Base-by-base conservation (phyloP, 2,329 filamentous ascomycete genomes). In the Fusarium xyrophilum region DNA sequence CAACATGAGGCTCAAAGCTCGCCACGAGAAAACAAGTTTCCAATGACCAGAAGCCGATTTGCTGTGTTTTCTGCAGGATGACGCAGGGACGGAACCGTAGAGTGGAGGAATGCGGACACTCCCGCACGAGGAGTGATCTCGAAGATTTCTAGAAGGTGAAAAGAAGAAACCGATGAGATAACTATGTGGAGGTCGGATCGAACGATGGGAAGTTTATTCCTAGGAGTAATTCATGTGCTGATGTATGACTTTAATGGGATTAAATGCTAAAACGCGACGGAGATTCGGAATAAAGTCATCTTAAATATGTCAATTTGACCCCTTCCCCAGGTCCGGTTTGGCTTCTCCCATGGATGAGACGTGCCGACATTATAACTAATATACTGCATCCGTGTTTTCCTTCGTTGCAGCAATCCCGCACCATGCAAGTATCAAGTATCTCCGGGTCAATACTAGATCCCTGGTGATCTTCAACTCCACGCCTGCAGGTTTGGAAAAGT, bases 61-160 rank as follows among this genome's bases (percentile, higher is more conserved):
- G 56, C 3, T 32, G 8, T 14, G 1, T 8, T 2, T 10, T 19
- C 44, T 42, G 25, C 56, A 58, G 11, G 42, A 38, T 60, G 43
- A 60, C 43, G 53, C n/a, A 33, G 6, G 0, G 17, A 33, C 27
- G 5, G 33, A 44, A 47, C n/a, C 6, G n/a, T 28, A 23, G 12
- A 38, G 61, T 65, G 60, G 61, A 12, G 60, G 40, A 23, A 8
- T 21, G 21, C 32, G 38, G 44, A 39, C 9, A 4, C 8, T 52
- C 39, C 54, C 44, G 54, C 38, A 9, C 9, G 9, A 3, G 15
- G 27, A 11, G n/a, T 13, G 4, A 10, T 33, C 9, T 58, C 4
- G 35, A 58, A 44, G 8, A 0, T 23, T 38, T 63, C 30, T 36
- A 5, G n/a, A 38, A 47, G 13, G 3, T 21, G 28, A 27, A 23